phyloP scores from a whole-genome alignment of 805 yeast species.

The Cyberlindnera veronae region DNA sequence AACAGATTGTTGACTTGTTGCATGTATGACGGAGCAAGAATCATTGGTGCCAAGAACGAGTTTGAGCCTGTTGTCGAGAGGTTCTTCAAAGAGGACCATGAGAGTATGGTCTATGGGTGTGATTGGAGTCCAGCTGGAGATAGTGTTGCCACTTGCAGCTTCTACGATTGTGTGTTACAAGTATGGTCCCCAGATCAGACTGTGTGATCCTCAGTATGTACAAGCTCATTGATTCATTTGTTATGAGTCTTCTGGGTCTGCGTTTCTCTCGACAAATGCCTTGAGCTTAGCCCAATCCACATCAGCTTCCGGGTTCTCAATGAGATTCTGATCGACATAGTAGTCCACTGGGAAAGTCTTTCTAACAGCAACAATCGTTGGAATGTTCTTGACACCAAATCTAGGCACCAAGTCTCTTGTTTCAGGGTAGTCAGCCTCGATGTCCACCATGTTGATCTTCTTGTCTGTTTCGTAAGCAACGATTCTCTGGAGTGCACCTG shows the following conservation, averaged over 20 bases:
- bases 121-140: constrained; percentile 63
- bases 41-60: constrained; percentile 40
- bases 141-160: constrained; percentile 76
- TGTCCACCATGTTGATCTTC: constrained; percentile 60
- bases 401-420: constrained; percentile 55
- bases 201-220: not conserved
- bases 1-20: constrained; percentile 72
- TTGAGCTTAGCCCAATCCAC: constrained; percentile 43
- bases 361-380: constrained; percentile 62
- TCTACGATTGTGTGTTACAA: constrained; percentile 82
- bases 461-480: constrained; percentile 47
- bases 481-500: constrained; percentile 55
- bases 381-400: constrained; percentile 55
- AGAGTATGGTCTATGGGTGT: constrained; percentile 94
- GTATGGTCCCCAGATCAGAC: constrained; percentile 50
- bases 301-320: constrained; percentile 30
- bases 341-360: constrained; percentile 56
- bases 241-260: constrained; percentile 29
- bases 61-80: constrained; percentile 31
- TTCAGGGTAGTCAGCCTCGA: constrained; percentile 59
- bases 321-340: constrained; percentile 28
- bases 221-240: too few relatives aligned
- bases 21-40: constrained; percentile 92
- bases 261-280: constrained; percentile 41
- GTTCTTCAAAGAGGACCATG: constrained; percentile 66